phyloP scores from a whole-genome alignment of 495 filamentous ascomycete species.

The Podospora comata region DNA sequence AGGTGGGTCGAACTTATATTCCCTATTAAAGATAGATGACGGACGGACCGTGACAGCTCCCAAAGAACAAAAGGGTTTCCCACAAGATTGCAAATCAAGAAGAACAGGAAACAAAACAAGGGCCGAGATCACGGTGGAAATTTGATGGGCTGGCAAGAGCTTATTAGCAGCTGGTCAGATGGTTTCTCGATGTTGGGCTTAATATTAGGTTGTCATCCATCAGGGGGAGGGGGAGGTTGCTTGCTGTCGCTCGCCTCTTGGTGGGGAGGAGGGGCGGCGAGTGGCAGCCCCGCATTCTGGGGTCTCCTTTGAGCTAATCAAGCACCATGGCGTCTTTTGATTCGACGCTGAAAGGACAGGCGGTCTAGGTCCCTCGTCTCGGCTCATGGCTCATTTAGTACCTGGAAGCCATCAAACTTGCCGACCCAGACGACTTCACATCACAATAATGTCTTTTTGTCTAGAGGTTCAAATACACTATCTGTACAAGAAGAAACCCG shows the following conservation, averaged over 20 bases:
- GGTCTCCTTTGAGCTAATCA: constrained; percentile 24
- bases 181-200: constrained; percentile 14
- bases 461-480: constrained; percentile 23
- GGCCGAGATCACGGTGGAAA: neutral
- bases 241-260: constrained; percentile 17
- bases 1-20: neutral
- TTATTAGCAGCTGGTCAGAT: neutral
- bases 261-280: constrained; percentile 20
- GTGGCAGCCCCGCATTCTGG: constrained; percentile 27
- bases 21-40: neutral
- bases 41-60: neutral
- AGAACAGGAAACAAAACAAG: neutral
- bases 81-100: neutral
- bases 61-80: constrained; percentile 2
- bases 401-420: neutral
- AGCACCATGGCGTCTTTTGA: constrained; percentile 20
- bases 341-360: constrained; percentile 27
- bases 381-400: constrained; percentile 22
- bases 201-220: constrained; percentile 15
- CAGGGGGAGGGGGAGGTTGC: neutral
- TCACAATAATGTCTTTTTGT: constrained; percentile 2
- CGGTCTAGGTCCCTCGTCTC: constrained; percentile 30
- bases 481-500: constrained; percentile 22
- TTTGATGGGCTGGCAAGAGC: constrained; percentile 1
- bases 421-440: neutral